Conservation (phyloP, 106 monocot species). For the Chionographis japonica region DNA sequence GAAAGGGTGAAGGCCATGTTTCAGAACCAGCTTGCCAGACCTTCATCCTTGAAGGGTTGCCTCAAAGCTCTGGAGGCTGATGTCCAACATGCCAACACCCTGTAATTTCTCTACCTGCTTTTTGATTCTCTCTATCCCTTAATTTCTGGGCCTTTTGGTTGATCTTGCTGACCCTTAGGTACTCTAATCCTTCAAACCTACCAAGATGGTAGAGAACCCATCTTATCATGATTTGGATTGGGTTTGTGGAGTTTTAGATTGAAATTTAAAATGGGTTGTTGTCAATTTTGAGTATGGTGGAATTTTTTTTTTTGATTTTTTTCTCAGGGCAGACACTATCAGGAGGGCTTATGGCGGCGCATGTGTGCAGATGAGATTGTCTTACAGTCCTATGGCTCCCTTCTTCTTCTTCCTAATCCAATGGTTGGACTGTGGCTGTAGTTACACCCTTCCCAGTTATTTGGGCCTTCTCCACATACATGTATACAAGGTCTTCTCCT, state of each 20-base stretch:
- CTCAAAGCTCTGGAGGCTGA: constrained; percentile 44
- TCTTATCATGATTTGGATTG: too few relatives aligned
- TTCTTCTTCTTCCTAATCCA: constrained; percentile 52
- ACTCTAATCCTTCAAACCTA: too few relatives aligned
- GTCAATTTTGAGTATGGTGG: neutral
- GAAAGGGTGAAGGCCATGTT: constrained; percentile 6
- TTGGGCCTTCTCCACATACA: constrained; percentile 35
- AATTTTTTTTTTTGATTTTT: neutral
- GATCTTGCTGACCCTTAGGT: too few relatives aligned
- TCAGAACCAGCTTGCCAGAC: constrained; percentile 19
- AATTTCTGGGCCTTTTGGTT: too few relatives aligned
- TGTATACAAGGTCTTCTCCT: constrained; percentile 30
- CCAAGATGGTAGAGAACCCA: too few relatives aligned
- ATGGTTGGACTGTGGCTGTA: constrained; percentile 27
- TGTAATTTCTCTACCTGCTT: constrained; percentile 17
- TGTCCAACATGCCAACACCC: constrained; percentile 45
- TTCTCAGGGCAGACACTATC: constrained; percentile 53
- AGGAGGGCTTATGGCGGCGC: constrained; percentile 57
- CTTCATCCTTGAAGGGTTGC: constrained; percentile 29
- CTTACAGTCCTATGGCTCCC: constrained; percentile 54
- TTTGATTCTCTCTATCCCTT: neutral
- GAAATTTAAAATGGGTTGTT: neutral
- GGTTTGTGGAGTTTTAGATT: neutral
- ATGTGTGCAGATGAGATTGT: constrained; percentile 68
- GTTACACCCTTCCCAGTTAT: constrained; percentile 32